A percentile compares a stretch with the other conserved stretches of the same genome.
phyloP scores from a whole-genome alignment of 768 basidiomycete genomes.

The Tricholoma furcatifolium region DNA sequence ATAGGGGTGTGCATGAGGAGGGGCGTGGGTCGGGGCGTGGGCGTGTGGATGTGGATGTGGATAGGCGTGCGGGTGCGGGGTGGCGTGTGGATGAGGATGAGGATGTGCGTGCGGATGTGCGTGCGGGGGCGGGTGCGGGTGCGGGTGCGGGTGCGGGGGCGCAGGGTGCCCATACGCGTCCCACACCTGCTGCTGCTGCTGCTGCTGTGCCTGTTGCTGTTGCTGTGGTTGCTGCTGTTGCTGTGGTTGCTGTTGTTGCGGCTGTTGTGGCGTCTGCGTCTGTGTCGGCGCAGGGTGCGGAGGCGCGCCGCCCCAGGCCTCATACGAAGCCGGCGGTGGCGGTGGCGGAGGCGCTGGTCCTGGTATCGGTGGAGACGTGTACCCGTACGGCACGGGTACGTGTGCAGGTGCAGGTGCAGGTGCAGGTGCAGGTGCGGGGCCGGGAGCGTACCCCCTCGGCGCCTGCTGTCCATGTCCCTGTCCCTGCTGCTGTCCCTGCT shows the following conservation, averaged over 20 bases:
- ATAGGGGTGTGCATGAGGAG: neutral
- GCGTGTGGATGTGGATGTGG: constrained; percentile 25
- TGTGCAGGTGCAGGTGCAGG: constrained; percentile 1
- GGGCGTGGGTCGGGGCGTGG: constrained; percentile 13
- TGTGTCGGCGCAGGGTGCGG: neutral
- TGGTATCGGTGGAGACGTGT: too few species aligned
- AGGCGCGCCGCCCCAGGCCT: neutral
- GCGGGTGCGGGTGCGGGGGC: constrained; percentile 21
- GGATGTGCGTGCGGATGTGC: neutral
- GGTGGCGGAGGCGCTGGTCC: too few species aligned
- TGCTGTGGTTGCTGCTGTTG: neutral
- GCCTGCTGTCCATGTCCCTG: constrained; percentile 9
- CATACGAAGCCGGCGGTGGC: neutral
- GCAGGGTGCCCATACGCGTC: neutral
- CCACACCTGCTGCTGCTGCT: neutral
- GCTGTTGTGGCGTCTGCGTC: too few species aligned
- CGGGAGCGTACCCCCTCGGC: constrained; percentile 12
- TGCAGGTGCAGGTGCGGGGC: constrained; percentile 17
- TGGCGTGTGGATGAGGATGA: neutral
- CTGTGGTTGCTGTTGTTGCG: too few species aligned
- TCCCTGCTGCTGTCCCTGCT: constrained; percentile 8
- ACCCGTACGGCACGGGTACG: neutral
- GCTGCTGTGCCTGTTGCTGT: neutral
- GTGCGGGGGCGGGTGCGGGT: constrained; percentile 21
- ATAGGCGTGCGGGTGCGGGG: neutral